Evolutionary conservation across 2,329 filamentous ascomycete genomes (phyloP).

Genomic region (Aspergillus neotritici): DNA sequence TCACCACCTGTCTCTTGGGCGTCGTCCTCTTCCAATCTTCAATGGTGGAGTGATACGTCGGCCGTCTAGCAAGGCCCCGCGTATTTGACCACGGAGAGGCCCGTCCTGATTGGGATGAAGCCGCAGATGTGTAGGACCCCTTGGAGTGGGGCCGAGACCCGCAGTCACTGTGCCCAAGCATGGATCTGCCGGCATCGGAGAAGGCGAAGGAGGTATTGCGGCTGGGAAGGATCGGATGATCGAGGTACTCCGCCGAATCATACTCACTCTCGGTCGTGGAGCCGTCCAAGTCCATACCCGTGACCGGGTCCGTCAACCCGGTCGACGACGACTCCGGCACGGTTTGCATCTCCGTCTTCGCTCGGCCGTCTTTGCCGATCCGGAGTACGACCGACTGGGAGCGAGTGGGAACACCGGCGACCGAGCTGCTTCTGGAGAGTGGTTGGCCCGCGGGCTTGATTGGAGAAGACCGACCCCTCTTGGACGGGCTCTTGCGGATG

Average conservation of each 20-base stretch:
- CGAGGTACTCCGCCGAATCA: conserved; percentile 37
- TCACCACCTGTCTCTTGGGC: conserved; percentile 29
- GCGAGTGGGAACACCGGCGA: conserved; percentile 27
- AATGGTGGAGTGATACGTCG: conserved; percentile 17
- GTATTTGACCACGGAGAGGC: conserved; percentile 39
- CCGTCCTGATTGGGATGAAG: conserved; percentile 37
- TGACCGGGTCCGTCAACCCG: conserved; percentile 31
- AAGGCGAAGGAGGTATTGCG: conserved; percentile 38
- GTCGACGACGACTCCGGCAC: conserved; percentile 28
- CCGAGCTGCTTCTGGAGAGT: conserved; percentile 29
- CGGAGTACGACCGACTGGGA: conserved; percentile 42
- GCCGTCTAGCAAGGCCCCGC: conserved; percentile 21
- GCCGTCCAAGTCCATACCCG: conserved; percentile 39
- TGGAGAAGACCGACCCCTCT: conserved; percentile 38
- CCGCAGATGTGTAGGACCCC: conserved; percentile 39
- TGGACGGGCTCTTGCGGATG: conserved; percentile 39
- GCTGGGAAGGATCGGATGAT: conserved; percentile 34
- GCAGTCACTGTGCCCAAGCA: conserved; percentile 30
- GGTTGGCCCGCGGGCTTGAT: conserved; percentile 32
- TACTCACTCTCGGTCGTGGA: conserved; percentile 40
- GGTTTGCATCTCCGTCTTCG: conserved; percentile 42
- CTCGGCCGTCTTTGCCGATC: conserved; percentile 46
- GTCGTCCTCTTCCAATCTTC: conserved; percentile 31
- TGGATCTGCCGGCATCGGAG: conserved; percentile 27
- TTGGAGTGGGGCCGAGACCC: conserved; percentile 39